Evolutionary conservation across 1,284 basidiomycete genomes (phyloP).

Genomic region (Meira nashicola): DNA sequence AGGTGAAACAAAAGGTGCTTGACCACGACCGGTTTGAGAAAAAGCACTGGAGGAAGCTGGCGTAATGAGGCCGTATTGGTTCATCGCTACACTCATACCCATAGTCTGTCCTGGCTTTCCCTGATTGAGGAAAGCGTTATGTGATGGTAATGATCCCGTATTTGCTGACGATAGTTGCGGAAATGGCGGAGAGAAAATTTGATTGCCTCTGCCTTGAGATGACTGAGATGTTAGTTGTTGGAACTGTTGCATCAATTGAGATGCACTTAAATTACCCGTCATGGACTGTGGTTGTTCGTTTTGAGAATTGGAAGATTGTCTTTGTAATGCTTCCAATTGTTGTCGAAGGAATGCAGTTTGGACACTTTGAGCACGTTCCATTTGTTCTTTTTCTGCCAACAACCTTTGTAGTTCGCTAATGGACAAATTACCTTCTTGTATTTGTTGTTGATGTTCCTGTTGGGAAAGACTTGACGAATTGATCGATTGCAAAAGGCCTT

Average conservation of each 20-base stretch:
- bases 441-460: conserved; percentile 1
- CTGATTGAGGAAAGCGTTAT: background rate
- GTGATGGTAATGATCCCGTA: background rate
- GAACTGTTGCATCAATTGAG: conserved; percentile 15
- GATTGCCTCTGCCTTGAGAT: conserved; percentile 8
- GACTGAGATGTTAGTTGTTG: conserved; percentile 4
- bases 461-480: background rate
- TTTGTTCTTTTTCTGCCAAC: conserved; percentile 35
- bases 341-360: conserved; percentile 40
- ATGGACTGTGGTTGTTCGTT: background rate
- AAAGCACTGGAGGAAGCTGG: conserved; percentile 38
- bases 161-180: conserved; percentile 12
- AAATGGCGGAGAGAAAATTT: background rate
- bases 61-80: conserved; percentile 44
- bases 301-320: conserved; percentile 11
- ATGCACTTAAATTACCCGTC: background rate
- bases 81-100: conserved; percentile 13
- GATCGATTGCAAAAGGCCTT: conserved; percentile 2
- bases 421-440: conserved; percentile 15
- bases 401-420: conserved; percentile 32
- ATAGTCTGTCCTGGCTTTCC: too few relatives aligned
- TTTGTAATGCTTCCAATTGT: conserved; percentile 37
- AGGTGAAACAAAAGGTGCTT: conserved; percentile 36
- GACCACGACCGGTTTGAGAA: conserved; percentile 12
- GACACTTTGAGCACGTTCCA: conserved; percentile 39